Evolutionary conservation across 2,329 filamentous ascomycete species (phyloP), one percentile per base, ranked within the genome.

Genomic region (Helminthosporium solani): DNA sequence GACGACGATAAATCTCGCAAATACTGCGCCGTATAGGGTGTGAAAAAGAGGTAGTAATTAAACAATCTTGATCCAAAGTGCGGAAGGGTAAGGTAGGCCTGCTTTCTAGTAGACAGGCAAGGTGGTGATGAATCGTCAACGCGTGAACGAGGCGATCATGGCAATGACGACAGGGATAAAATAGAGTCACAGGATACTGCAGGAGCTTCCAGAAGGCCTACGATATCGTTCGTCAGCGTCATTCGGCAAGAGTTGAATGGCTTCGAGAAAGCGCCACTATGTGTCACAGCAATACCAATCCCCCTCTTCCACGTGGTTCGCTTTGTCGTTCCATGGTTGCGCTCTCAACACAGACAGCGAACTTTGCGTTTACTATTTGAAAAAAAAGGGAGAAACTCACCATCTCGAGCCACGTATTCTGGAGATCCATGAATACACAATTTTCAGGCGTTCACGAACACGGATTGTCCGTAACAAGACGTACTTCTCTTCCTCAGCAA

Each of bases 401-500:
- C 85, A 88, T 73, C 82, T 76, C 55, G 80, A 81, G 40, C 77
- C 76, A 63, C 90, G 84, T 70, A 89, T 84, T 61, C 86, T 80
- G 46, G 81, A 73, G 50, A 92, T 86, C 90, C 90, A 96, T 33
- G 73, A 73, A 40, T 86, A 88, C 50, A 88, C 89, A 40, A 95
- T 86, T 73, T 95, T 95, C 44, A 96, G 70, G 46, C 91, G 77
- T 61, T 90, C 84, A 49, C 91, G 78, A 3, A 95, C 89, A 55
- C 87, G 92, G 2, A 78, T 84, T 4, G 86, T 87, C 11, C 77
- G 77, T 12, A 96, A 72, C 16, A 96, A 73, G 11, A 80, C 77
- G 56, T 95, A 95, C 65, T 92, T 95, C 59, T 94, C 86, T 21
- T 83, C 74, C 20, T 94, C 87, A 12, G 81, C 79, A 30, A 94